phyloP scores from a whole-genome alignment of 805 yeast genomes.

The Cyberlindnera sargentensis region DNA sequence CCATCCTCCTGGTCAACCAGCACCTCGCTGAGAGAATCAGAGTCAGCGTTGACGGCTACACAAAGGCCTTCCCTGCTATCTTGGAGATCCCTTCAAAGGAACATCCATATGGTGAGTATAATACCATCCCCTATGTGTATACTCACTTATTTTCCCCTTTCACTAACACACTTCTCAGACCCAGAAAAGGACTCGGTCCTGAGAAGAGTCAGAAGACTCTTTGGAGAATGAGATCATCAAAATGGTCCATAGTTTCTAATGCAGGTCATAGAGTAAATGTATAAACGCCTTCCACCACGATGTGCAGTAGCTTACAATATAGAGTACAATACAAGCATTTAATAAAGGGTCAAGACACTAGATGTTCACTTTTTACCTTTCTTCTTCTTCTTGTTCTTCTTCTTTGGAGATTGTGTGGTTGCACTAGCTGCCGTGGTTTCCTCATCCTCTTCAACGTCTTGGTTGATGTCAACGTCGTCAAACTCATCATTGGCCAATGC shows the following conservation, averaged over 20 bases:
- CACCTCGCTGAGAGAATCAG: constrained; percentile 90
- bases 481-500: constrained; percentile 3
- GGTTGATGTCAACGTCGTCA: constrained; percentile 11
- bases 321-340: neutral
- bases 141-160: neutral
- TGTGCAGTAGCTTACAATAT: neutral
- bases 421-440: constrained; percentile 1
- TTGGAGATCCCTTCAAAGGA: constrained; percentile 97
- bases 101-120: constrained; percentile 61
- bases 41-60: constrained; percentile 70
- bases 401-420: constrained; percentile 9
- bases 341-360: neutral
- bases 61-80: constrained; percentile 92
- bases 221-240: constrained; percentile 62
- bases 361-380: constrained; percentile 26
- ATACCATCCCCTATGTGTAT: neutral
- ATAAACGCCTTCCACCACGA: too few species aligned
- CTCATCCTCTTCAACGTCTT: constrained; percentile 4
- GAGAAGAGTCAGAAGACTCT: constrained; percentile 88
- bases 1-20: constrained; percentile 88
- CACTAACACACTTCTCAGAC: constrained; percentile 26
- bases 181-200: constrained; percentile 96
- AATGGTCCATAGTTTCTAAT: constrained; percentile 1
- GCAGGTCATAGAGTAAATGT: constrained; percentile 15
- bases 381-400: constrained; percentile 31